Evolutionary conservation across 2,329 filamentous ascomycete species (phyloP), one percentile per base, ranked within the genome.

Genomic region (Monascus ruber): DNA sequence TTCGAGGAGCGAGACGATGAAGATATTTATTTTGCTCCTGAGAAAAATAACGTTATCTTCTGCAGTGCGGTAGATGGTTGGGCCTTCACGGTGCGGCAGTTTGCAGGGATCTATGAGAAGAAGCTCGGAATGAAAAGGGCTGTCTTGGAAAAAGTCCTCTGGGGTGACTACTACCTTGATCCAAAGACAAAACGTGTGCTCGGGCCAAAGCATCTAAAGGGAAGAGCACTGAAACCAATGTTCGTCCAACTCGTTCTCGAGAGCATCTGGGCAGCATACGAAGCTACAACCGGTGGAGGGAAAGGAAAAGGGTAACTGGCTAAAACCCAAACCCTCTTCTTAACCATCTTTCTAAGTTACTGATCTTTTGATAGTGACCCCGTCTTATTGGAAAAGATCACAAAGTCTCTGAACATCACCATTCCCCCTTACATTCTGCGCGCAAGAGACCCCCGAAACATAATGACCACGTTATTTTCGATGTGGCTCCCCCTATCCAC

Each of bases 11-110:
- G 80, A 50, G 88, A 95, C 54, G 91, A 98, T 54, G 88, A 96
- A 59, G 88, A 95, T 59, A 80, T 98, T 25, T 98, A 98, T 62
- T 98, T 98, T 64, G 86, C 91, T 1, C 91, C 91, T 0, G 91
- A 98, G 58, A 94, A 89, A 64, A 95, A 95, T 62, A 98, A 98
- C 56, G 91, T 98, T 60, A 96, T 98, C 47, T 98, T 98, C 61
- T 87, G 86, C 68, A 96, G 89, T 59, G 91, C 91, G 43, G 83
- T 94, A 41, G 91, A 98, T 57, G 91, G 91, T n/a, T 98, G 91
- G 91, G 91, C 91, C 2, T 98, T 98, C 54, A 98, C 91, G 0
- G 81, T 94, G 36, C 78, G 87, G 37, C 91, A 98, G 54, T 98
- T 98, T 58, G 88, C 91, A 11, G 77, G 77, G 31, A 69, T 96